Percentiles rank a stretch among this genome's conserved stretches.
Evolutionary conservation across 2,329 filamentous ascomycete genomes (phyloP).

Genomic region (Plectosphaerella cucumerina): DNA sequence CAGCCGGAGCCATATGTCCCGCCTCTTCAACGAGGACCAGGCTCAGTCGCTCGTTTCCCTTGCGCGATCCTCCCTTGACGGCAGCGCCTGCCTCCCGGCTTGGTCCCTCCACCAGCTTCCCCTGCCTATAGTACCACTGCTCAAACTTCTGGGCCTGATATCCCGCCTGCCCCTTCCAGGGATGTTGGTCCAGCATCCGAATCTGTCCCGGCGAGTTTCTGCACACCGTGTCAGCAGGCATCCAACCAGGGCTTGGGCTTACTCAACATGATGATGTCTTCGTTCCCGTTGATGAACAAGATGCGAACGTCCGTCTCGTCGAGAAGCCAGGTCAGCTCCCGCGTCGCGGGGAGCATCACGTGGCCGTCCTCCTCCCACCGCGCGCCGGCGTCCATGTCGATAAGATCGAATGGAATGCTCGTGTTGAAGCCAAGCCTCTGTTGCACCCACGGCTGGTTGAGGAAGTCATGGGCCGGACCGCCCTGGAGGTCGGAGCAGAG

Average conservation of each 20-base stretch:
- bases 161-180: not conserved
- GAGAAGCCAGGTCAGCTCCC: constrained; percentile 4
- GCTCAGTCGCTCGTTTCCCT: not conserved
- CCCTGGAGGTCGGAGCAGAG: not conserved
- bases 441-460: not conserved
- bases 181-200: not conserved
- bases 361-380: not conserved
- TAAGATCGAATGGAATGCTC: not conserved
- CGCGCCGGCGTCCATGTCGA: not conserved
- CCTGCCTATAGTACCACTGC: not conserved
- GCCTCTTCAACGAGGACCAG: constrained; percentile 5
- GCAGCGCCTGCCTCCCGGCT: not conserved
- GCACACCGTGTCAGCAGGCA: not conserved
- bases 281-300: constrained; percentile 8
- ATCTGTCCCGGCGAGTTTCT: not conserved
- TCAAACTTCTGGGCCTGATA: not conserved
- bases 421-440: not conserved
- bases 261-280: constrained; percentile 5
- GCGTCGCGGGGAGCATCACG: not conserved
- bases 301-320: constrained; percentile 2
- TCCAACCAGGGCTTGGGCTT: not conserved
- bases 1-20: constrained; percentile 3
- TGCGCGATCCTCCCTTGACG: not conserved
- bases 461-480: not conserved
- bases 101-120: not conserved